These are phyloP conservation scores for Pythium periplocum DNA, from an alignment of 352 stramenopile genomes.

Conservation along the genomic window DNA sequence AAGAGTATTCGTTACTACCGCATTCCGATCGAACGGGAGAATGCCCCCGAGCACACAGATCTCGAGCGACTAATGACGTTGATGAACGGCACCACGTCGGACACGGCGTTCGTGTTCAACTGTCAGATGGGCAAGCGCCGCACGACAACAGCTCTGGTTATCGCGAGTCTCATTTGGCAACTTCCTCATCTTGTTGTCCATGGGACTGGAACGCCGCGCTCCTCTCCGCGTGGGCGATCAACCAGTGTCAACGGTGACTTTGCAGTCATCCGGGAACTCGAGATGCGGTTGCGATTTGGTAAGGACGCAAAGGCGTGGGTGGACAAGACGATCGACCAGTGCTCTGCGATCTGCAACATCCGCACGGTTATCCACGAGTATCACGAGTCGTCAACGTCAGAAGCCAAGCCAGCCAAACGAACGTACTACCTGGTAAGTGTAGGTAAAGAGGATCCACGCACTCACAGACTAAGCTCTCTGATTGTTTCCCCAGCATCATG, in stretches of 20 bases:
- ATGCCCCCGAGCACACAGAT: slow-evolving; percentile 68
- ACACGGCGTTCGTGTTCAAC: slow-evolving; percentile 85
- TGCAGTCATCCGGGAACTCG: slow-evolving; percentile 59
- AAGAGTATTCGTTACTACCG: slow-evolving; percentile 56
- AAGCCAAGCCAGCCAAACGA: slow-evolving; percentile 72
- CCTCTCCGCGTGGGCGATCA: too few species aligned
- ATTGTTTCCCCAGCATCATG: slow-evolving; percentile 48
- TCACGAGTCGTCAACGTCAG: slow-evolving; percentile 62
- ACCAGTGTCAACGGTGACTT: slow-evolving; percentile 40
- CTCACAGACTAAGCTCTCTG: too few species aligned
- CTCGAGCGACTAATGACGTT: slow-evolving; percentile 65
- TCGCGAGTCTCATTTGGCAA: slow-evolving; percentile 63
- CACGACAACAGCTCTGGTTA: slow-evolving; percentile 73
- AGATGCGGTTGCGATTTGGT: slow-evolving; percentile 44
- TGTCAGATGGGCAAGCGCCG: slow-evolving; percentile 85
- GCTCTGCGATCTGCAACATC: slow-evolving; percentile 73
- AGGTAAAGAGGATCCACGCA: too few species aligned
- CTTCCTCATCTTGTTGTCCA: slow-evolving; percentile 10
- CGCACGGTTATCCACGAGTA: slow-evolving; percentile 76
- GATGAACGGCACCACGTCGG: slow-evolving; percentile 24
- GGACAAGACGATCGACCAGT: slow-evolving; percentile 63
- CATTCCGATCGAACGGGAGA: slow-evolving; percentile 78
- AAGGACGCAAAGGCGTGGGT: slow-evolving; percentile 68
- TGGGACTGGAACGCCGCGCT: too few species aligned
- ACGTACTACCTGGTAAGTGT: slow-evolving; percentile 67